Conservation (phyloP, 257 asterid species). For the Scutellaria baicalensis region DNA sequence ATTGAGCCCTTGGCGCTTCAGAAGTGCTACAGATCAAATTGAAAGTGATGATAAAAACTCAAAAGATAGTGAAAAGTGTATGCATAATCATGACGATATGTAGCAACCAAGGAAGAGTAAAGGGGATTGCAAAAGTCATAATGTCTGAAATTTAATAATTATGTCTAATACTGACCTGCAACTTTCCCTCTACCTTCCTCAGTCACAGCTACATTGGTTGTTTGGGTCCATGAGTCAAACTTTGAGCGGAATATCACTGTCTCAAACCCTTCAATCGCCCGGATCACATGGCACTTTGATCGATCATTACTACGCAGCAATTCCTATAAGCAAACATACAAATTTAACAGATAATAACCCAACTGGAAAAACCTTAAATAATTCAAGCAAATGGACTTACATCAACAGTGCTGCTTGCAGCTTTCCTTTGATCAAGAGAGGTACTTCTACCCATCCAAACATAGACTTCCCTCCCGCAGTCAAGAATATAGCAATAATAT, state of each 20-base stretch:
- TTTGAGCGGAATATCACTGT: constrained; percentile 74
- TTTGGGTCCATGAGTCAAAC: constrained; percentile 86
- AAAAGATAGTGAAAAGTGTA: not conserved
- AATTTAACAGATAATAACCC: constrained; percentile 12
- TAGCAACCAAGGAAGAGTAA: constrained; percentile 6
- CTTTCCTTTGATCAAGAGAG: constrained; percentile 84
- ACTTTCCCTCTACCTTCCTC: constrained; percentile 99
- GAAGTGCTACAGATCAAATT: constrained; percentile 55
- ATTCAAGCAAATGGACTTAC: constrained; percentile 42
- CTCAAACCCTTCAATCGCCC: constrained; percentile 97
- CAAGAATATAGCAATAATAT: constrained; percentile 77
- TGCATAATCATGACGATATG: constrained; percentile 4
- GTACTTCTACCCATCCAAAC: constrained; percentile 97
- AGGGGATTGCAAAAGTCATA: not conserved
- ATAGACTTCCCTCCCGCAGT: constrained; percentile 75
- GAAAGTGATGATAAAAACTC: constrained; percentile 16
- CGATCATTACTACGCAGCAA: constrained; percentile 53
- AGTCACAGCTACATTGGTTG: constrained; percentile 57
- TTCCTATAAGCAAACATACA: constrained; percentile 41
- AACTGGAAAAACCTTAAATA: constrained; percentile 10
- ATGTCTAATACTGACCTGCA: constrained; percentile 69
- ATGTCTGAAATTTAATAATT: constrained; percentile 1
- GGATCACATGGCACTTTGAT: constrained; percentile 54
- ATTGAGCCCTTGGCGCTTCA: constrained; percentile 92
- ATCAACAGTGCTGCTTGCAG: constrained; percentile 78